Evolutionary conservation across 2,329 filamentous ascomycete species (phyloP).

Genomic region (Alternaria sp.): DNA sequence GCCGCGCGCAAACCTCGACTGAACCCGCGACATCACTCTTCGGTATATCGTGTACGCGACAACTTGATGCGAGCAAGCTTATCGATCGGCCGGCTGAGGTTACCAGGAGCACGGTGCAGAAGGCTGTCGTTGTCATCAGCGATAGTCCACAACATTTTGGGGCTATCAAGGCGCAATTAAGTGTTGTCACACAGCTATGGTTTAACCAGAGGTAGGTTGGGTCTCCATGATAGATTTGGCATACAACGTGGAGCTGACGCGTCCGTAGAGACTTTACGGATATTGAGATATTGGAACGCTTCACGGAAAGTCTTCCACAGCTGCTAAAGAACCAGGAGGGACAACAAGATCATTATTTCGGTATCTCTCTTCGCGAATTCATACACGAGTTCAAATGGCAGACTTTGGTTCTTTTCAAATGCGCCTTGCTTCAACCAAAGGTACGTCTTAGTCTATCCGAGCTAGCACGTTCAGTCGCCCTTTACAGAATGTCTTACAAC

Average conservation of each 20-base stretch:
- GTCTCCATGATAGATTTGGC: background rate
- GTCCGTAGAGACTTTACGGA: constrained; percentile 79
- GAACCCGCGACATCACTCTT: constrained; percentile 83
- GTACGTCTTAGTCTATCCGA: constrained; percentile 57
- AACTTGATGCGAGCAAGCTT: constrained; percentile 82
- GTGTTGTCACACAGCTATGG: constrained; percentile 93
- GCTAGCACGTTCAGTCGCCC: no score
- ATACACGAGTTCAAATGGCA: constrained; percentile 96
- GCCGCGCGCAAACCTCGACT: constrained; percentile 60
- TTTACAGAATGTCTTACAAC: constrained; percentile 20
- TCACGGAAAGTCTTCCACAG: constrained; percentile 83
- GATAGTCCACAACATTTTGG: constrained; percentile 91
- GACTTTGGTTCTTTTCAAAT: constrained; percentile 93
- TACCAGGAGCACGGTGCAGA: constrained; percentile 96
- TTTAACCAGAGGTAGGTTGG: constrained; percentile 79
- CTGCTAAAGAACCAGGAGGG: constrained; percentile 70
- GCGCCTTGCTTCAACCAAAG: constrained; percentile 92
- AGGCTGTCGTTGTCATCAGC: constrained; percentile 94
- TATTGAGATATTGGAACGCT: constrained; percentile 85
- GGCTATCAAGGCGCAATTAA: constrained; percentile 86
- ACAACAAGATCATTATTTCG: constrained; percentile 86
- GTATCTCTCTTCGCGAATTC: constrained; percentile 84
- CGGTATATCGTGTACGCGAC: constrained; percentile 93
- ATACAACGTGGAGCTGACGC: constrained; percentile 18
- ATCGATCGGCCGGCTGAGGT: constrained; percentile 85